phyloP scores from a whole-genome alignment of 192 early-diverging fungal genomes.

The Linnemannia hyalina region DNA sequence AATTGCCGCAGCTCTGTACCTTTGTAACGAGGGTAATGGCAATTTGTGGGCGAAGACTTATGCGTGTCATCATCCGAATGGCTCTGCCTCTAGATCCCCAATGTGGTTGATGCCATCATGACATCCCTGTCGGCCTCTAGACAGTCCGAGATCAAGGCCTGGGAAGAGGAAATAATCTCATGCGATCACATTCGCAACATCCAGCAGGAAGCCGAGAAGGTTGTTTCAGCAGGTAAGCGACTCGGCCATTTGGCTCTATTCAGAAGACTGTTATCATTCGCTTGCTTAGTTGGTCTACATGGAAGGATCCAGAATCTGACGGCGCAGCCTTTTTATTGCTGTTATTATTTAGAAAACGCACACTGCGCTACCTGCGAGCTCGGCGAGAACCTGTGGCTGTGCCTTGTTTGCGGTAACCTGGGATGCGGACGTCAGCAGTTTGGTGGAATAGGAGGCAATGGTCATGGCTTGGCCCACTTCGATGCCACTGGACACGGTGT shows the following conservation, averaged over 20 bases:
- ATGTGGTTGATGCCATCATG: constrained; percentile 78
- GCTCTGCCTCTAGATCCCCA: constrained; percentile 62
- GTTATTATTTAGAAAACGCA: constrained; percentile 61
- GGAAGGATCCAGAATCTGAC: neutral
- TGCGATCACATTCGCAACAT: constrained; percentile 87
- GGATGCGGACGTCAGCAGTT: constrained; percentile 96
- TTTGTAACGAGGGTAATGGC: neutral
- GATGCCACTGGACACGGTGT: constrained; percentile 86
- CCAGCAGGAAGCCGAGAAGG: constrained; percentile 69
- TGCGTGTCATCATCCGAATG: neutral
- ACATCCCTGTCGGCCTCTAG: constrained; percentile 83
- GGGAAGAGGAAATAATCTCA: constrained; percentile 86
- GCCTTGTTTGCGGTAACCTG: constrained; percentile 91
- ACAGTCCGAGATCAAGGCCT: constrained; percentile 92
- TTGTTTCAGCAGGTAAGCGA: constrained; percentile 56
- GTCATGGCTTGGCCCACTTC: constrained; percentile 91
- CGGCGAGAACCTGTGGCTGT: constrained; percentile 96
- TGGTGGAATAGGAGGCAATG: constrained; percentile 93
- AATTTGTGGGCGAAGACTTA: neutral
- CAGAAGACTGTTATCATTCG: no score
- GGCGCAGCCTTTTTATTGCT: neutral
- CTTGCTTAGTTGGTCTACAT: neutral
- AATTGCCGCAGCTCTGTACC: neutral
- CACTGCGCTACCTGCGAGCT: constrained; percentile 89
- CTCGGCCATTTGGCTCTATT: neutral